phyloP scores from a whole-genome alignment of 148 eudicot species.

The Camellia lanceoleosa region DNA sequence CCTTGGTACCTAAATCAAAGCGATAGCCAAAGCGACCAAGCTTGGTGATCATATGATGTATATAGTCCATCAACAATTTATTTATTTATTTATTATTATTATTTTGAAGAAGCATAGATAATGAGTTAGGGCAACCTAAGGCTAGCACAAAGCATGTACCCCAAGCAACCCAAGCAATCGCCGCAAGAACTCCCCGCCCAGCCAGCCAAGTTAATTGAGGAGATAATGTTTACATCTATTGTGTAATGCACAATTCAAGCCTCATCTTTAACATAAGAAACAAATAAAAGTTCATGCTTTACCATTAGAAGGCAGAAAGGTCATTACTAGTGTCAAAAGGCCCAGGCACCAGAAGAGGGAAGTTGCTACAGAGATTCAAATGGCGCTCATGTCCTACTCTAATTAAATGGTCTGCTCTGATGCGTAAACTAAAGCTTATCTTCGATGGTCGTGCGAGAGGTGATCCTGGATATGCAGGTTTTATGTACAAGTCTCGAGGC shows the following conservation, averaged over 20 bases:
- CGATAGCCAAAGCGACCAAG: not conserved
- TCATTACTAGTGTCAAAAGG: not conserved
- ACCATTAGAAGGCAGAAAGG: not conserved
- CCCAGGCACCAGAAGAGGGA: too few species aligned
- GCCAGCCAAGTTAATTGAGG: not conserved
- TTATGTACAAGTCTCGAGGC: too few species aligned
- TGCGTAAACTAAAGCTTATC: too few species aligned
- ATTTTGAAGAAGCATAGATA: not conserved
- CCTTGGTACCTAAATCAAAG: too few species aligned
- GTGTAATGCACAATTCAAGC: not conserved
- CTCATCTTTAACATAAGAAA: not conserved
- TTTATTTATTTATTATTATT: too few species aligned
- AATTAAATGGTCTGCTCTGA: too few species aligned
- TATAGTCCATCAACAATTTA: not conserved
- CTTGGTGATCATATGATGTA: not conserved
- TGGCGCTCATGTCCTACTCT: too few species aligned
- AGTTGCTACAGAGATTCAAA: too few species aligned
- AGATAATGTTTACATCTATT: not conserved
- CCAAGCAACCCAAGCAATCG: not conserved
- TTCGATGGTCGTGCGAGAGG: too few species aligned
- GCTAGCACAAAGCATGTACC: not conserved
- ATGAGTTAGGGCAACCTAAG: not conserved
- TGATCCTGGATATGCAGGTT: too few species aligned
- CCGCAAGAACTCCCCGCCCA: not conserved
- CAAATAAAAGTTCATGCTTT: not conserved